Percentiles rank a stretch among this genome's conserved stretches.
phyloP scores from a whole-genome alignment of 1,284 basidiomycete genomes.

The Ceratobasidium sp. region DNA sequence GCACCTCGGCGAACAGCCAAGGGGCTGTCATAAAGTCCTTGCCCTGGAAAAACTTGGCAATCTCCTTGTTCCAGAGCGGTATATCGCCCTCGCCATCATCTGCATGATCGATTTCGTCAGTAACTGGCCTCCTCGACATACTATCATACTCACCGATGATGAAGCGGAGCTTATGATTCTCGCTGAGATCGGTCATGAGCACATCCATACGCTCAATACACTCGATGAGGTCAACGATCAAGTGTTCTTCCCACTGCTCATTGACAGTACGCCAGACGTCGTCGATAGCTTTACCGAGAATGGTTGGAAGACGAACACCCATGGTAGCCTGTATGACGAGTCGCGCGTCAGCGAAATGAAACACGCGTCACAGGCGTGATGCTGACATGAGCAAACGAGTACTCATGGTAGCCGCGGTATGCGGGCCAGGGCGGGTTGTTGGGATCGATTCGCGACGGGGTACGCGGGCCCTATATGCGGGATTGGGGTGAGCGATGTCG shows the following conservation, averaged over 20 bases:
- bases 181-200: conserved; percentile 82
- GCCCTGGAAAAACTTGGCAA: conserved; percentile 92
- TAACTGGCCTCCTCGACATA: not conserved
- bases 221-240: conserved; percentile 82
- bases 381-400: conserved; percentile 83
- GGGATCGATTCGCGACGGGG: conserved; percentile 62
- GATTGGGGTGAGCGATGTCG: not conserved
- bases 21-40: conserved; percentile 98
- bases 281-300: conserved; percentile 95
- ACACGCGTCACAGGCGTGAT: not conserved
- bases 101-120: not conserved
- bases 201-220: conserved; percentile 89
- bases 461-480: conserved; percentile 35
- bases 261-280: conserved; percentile 92
- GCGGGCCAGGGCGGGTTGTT: conserved; percentile 98
- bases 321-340: conserved; percentile 71
- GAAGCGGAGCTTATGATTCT: conserved; percentile 79
- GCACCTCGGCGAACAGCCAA: conserved; percentile 87
- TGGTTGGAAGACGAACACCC: conserved; percentile 93
- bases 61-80: conserved; percentile 96
- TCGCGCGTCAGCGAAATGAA: not conserved
- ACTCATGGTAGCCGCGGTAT: conserved; percentile 94
- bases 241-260: conserved; percentile 82
- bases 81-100: conserved; percentile 96
- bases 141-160: conserved; percentile 59